Evolutionary conservation across 352 stramenopile genomes (phyloP), one percentile per base, ranked within the genome.

Genomic region (Phytophthora rubi): DNA sequence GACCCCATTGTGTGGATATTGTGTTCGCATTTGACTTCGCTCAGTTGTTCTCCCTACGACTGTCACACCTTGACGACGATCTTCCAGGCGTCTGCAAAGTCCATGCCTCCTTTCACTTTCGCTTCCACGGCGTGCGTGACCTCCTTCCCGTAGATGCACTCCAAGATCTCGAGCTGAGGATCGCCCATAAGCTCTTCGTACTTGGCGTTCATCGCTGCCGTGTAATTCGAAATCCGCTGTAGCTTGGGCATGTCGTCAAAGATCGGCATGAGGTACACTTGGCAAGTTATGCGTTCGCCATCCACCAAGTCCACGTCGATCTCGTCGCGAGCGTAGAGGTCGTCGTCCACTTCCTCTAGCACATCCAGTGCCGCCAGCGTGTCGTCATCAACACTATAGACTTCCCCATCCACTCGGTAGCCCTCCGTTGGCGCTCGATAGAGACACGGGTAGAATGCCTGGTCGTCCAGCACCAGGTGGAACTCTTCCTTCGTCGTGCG

Each of bases 361-460:
- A 85, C 73, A 51, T 91, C 82, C 32, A 94, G 76, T 30, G 79
- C 85, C 26, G 75, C 67, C 23, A 95, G 49, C 10, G 71, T 75
- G 44, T 88, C 81, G 3, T 65, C 55, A 51, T 94, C 88, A 1
- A 94, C 78, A 47, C 68, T 75, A 61, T 78, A 95, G 53, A 94
- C 56, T 60, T 95, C 86, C 1, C 86, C 88, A 0, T 68, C 57
- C 26, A 92, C 77, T 35, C 51, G 53, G 66, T 89, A 86, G n/a
- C 77, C 80, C 8, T 62, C 64, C 0, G 33, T 47, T 2, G 75
- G 75, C 16, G 79, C 77, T 33, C 78, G 81, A 61, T 89, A 91
- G 53, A 90, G 70, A 69, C 82, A 91, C 30, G 79, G 87, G n/a
- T 92, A 85, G 52, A 77, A 89, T 32, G 76, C 76, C 21, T 93